Base-by-base conservation (phyloP, 2,329 filamentous ascomycete species). In the Pseudocercospora fijiensis region DNA sequence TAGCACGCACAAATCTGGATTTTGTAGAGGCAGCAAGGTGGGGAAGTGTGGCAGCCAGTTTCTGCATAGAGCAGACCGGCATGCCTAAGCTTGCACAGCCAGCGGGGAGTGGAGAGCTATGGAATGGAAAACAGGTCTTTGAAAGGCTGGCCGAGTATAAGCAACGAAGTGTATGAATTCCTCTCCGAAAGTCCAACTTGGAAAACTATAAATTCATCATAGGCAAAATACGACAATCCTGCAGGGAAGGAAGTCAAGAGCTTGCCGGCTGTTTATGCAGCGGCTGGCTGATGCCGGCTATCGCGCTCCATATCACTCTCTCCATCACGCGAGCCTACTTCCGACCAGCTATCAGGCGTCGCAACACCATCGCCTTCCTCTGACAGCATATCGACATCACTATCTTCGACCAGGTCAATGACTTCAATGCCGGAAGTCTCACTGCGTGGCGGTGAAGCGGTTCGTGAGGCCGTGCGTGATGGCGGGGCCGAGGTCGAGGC, bases 11-110 rank as follows among this genome's bases (percentile, higher is more conserved):
- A 0, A 69, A 87, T 82, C 30, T 79, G 49, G 71, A 76, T 67
- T 80, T 90, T 45, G 86, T 88, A 65, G 87, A 91, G 71, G 92
- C 92, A 4, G 88, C 90, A 4, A 82, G 86, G 0, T 94, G 89
- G 86, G 95, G 88, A 4, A 89, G 86, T 52, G 84, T 98, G 5
- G 89, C 92, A 1, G 94, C 95, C 7, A 93, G 92, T 72, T 95
- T 96, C 76, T 91, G 91, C 16, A 96, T 99, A 71, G 93, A 99
- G 78, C 95, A 99, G 76, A 88, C 96, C 58, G 94, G 95, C 0
- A 86, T 96, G 76, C 94, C 94, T 0, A 75, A 76, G 0, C 73
- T 92, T 22, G 59, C 4, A 41, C 72, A 71, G 58, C 68, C 51
- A 30, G 6, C 30, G 20, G 74, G 9, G 73, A 72, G 16, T 41